Evolutionary conservation across 2,329 filamentous ascomycete genomes (phyloP), one percentile per base, ranked within the genome.

Genomic region (Colletotrichum orchidophilum): DNA sequence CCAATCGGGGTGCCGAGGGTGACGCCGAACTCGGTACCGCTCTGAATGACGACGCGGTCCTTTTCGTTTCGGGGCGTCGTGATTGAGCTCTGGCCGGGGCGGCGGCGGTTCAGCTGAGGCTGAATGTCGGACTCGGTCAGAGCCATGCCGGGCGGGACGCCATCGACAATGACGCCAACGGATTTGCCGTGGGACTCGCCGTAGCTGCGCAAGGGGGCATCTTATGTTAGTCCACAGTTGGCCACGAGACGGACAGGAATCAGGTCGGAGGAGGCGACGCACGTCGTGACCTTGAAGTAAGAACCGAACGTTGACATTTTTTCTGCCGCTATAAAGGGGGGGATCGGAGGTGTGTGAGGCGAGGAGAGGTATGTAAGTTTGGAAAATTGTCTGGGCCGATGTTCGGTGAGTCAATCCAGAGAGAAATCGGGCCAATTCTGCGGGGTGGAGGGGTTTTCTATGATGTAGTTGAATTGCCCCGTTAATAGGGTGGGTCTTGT

Each of bases 151-250:
- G 96, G 95, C 42, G 96, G 96, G 79, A 91, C 93, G 77, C 95
- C 95, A 81, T 98, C 96, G 83, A 98, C 92, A 78, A 98, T 98
- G 85, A 94, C 97, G 79, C 95, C 95, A 78, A 98, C 95, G 35
- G 93, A 96, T 78, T 92, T 92, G 86, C 96, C 97, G 85, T 98
- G 96, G 68, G 94, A 97, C 79, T 87, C 85, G 79, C 86, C 85
- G 74, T 84, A 85, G 77, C 85, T 85, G 63, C 52, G 67, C 49
- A 62, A 46, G 50, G 26, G 52, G 27, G 52, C 27, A 35, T 63
- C 42, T 64, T 26, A 66, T 33, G 42, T 68, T 60, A 73, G 57
- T 67, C 26, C 73, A 73, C 7, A 9, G 24, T 67, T 55, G 50
- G 29, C 59, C 57, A 70, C 42, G 49, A 55, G 11, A 29, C 15